Conservation (phyloP, 2,329 filamentous ascomycete genomes). For the Paraphaeosphaeria sporulosa region DNA sequence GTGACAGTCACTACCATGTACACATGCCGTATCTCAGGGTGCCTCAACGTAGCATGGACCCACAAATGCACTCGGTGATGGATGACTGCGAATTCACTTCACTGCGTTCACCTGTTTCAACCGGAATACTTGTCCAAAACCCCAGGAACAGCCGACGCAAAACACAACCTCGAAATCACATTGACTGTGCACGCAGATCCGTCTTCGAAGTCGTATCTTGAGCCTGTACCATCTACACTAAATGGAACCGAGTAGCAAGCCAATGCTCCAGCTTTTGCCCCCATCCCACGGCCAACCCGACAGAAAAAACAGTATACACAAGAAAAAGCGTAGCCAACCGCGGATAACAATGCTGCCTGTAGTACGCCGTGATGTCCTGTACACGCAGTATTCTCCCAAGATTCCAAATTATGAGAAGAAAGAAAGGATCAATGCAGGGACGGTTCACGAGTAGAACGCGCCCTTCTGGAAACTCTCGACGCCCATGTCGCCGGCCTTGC, state of each 20-base stretch:
- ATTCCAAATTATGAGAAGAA: background rate
- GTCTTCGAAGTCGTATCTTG: background rate
- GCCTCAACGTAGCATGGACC: background rate
- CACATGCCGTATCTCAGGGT: background rate
- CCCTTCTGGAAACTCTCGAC: slow-evolving; percentile 77
- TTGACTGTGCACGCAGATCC: background rate
- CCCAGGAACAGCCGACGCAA: background rate
- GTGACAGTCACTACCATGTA: background rate
- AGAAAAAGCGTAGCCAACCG: background rate
- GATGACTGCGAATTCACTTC: background rate
- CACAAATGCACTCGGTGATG: background rate
- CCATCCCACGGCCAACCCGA: background rate
- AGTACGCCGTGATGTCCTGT: background rate
- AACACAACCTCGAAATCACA: background rate
- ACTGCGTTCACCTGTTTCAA: background rate
- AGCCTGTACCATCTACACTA: background rate
- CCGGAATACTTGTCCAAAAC: too few relatives aligned
- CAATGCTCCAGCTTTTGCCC: slow-evolving; percentile 1
- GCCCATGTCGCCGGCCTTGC: slow-evolving; percentile 69
- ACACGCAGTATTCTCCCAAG: background rate
- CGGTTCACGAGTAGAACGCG: slow-evolving; percentile 67
- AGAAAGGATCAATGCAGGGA: background rate
- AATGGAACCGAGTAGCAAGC: background rate
- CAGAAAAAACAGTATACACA: slow-evolving; percentile 5
- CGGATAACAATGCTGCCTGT: background rate